Conservation (phyloP, 2,329 filamentous ascomycete genomes). For the Ophiostoma sp. region DNA sequence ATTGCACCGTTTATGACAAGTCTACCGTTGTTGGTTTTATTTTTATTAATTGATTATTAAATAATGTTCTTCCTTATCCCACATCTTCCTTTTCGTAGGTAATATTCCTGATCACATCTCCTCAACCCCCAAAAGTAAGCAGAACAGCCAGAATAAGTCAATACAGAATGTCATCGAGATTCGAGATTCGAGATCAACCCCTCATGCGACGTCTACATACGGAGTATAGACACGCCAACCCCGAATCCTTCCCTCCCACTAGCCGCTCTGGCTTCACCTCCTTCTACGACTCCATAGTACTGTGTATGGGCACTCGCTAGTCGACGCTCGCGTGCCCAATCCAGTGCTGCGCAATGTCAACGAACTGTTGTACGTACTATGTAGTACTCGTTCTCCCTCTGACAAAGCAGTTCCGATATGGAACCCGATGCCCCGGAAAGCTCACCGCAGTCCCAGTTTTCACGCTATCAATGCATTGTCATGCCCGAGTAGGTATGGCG, state of each 20-base stretch:
- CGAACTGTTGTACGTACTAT: no score
- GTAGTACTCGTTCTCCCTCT: no score
- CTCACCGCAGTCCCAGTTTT: slow-evolving; percentile 12
- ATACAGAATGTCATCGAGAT: no score
- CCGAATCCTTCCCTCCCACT: not conserved
- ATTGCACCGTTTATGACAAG: not conserved
- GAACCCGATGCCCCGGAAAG: slow-evolving; percentile 15
- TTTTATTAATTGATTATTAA: no score
- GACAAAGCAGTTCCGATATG: no score
- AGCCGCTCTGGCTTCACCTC: no score
- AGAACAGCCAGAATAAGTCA: no score
- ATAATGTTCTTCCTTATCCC: not conserved
- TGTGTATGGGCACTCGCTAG: not conserved
- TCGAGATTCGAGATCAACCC: not conserved
- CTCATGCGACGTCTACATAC: not conserved
- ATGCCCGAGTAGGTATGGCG: slow-evolving; percentile 10
- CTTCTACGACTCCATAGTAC: no score
- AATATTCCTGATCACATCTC: no score
- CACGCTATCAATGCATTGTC: not conserved
- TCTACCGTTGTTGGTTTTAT: not conserved
- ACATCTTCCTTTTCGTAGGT: no score
- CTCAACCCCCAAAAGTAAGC: no score
- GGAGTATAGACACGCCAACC: no score
- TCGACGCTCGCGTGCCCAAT: not conserved
- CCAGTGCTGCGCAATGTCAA: not conserved